A percentile compares a stretch with the other conserved stretches of the same genome.
These are phyloP conservation scores for Hyphochytrium catenoides DNA, from an alignment of 352 stramenopile species.

Conservation along the genomic window DNA sequence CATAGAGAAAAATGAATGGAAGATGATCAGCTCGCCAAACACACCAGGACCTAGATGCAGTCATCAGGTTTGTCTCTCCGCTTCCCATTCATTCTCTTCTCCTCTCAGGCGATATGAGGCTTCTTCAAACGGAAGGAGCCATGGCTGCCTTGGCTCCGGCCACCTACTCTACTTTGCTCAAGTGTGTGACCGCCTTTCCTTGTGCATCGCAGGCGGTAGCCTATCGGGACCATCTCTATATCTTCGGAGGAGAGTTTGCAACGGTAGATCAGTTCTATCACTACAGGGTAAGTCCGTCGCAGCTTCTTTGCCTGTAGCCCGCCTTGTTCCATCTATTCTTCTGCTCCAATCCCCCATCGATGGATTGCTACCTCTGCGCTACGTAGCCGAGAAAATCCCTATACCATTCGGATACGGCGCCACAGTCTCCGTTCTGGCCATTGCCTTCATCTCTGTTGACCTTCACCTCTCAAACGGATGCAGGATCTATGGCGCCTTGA, in stretches of 20 bases:
- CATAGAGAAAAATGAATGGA: conserved; percentile 62
- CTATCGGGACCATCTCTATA: conserved; percentile 82
- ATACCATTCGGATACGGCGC: no score
- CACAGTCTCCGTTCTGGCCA: no score
- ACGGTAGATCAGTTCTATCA: conserved; percentile 93
- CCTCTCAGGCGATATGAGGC: neutral
- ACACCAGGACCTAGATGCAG: conserved; percentile 72
- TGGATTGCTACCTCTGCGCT: no score
- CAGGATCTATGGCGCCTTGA: conserved; percentile 71
- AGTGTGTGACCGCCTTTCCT: no score
- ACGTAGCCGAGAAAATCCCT: no score
- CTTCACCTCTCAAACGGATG: neutral
- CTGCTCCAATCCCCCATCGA: no score
- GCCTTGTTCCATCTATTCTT: neutral
- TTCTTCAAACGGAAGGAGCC: conserved; percentile 1
- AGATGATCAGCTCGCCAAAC: conserved; percentile 60
- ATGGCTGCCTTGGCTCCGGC: no score
- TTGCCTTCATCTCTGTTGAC: neutral
- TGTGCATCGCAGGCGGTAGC: conserved; percentile 25
- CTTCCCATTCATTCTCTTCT: neutral
- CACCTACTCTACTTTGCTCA: no score
- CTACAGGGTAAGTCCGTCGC: conserved; percentile 40
- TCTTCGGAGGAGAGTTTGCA: conserved; percentile 91
- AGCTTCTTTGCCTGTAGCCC: neutral
- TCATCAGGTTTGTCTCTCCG: conserved; percentile 38